phyloP scores from a whole-genome alignment of 2,329 filamentous ascomycete species.

The Akanthomyces uredinophilus region DNA sequence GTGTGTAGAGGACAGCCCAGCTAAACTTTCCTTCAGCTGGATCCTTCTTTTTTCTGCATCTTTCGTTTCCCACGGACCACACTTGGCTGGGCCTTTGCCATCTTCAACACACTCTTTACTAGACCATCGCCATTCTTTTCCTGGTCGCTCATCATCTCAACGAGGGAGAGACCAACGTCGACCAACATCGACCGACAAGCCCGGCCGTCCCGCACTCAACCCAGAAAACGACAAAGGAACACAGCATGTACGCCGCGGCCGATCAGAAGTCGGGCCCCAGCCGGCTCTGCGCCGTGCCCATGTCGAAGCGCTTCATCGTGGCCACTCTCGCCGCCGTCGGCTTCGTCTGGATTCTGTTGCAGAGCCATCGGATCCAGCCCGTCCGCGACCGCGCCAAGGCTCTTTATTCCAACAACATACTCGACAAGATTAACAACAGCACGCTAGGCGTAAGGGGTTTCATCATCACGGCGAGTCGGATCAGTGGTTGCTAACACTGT shows the following conservation, averaged over 20 bases:
- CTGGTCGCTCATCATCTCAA: no score
- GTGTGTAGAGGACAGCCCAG: background rate
- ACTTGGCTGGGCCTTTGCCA: background rate
- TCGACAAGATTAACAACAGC: constrained; percentile 13
- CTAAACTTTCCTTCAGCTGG: background rate
- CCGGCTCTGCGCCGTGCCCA: background rate
- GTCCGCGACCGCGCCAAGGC: background rate
- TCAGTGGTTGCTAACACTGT: background rate
- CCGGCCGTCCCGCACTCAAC: background rate
- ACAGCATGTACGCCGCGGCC: background rate
- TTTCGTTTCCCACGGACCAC: background rate
- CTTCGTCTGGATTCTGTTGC: constrained; percentile 8
- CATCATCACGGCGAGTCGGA: background rate
- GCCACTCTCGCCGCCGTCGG: constrained; percentile 1
- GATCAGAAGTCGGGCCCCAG: background rate
- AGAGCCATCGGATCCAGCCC: constrained; percentile 12
- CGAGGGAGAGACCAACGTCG: no score
- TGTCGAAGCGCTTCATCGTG: constrained; percentile 9
- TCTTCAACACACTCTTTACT: no score
- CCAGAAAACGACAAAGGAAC: background rate
- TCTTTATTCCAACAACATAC: constrained; percentile 3
- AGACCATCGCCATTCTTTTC: no score
- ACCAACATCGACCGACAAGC: no score
- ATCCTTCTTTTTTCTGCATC: constrained; percentile 13
- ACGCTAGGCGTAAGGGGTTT: constrained; percentile 3